phyloP scores from a whole-genome alignment of 805 yeast genomes.

The Starmerella floricola region DNA sequence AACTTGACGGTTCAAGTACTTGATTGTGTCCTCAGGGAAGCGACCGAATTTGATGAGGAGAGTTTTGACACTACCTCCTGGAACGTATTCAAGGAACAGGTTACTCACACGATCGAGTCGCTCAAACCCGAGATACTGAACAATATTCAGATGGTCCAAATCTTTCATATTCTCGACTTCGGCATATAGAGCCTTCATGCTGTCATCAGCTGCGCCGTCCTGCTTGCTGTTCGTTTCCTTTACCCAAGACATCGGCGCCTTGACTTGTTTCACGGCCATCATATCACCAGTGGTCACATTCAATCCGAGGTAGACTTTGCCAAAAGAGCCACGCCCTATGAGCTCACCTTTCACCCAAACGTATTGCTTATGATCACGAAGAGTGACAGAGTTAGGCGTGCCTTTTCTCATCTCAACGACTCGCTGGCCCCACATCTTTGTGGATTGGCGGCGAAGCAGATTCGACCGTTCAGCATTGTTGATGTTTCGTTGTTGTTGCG shows the following conservation, averaged over 20 bases:
- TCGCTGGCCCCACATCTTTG: conserved; percentile 95
- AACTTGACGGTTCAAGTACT: conserved; percentile 66
- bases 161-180: conserved; percentile 93
- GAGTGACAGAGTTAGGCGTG: conserved; percentile 43
- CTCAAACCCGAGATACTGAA: conserved; percentile 92
- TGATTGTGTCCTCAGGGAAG: conserved; percentile 66
- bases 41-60: conserved; percentile 71
- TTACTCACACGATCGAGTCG: conserved; percentile 61
- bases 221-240: conserved; percentile 15
- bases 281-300: conserved; percentile 95
- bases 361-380: conserved; percentile 61
- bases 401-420: conserved; percentile 67
- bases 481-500: conserved; percentile 14
- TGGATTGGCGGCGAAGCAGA: conserved; percentile 59
- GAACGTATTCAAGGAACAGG: conserved; percentile 85
- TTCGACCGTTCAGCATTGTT: conserved; percentile 1
- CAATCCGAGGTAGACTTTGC: conserved; percentile 80
- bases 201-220: conserved; percentile 33
- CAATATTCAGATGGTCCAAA: conserved; percentile 85
- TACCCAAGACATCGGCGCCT: conserved; percentile 25
- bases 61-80: conserved; percentile 93
- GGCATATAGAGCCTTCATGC: conserved; percentile 68
- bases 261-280: conserved; percentile 95
- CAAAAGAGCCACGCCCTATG: conserved; percentile 94
- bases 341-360: conserved; percentile 97